Percentiles rank a stretch among this genome's conserved stretches.
phyloP scores from a whole-genome alignment of 78 protist species.

The Speleostelium caveatum region DNA sequence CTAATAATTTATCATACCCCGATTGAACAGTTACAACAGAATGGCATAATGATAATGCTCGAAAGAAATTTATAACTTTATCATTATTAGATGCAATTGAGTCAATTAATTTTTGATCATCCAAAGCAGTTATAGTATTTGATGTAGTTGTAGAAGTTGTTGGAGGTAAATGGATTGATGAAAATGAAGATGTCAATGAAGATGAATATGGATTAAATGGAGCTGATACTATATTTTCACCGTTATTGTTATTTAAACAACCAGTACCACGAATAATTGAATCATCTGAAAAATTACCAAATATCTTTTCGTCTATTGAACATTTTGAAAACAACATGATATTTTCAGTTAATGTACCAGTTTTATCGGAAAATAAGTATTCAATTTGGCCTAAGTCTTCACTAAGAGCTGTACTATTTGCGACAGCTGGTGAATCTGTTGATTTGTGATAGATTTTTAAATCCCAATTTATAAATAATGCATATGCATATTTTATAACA shows the following conservation, averaged over 20 bases:
- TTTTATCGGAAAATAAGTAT: slow-evolving; percentile 91
- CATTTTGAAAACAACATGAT: slow-evolving; percentile 79
- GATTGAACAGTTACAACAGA: slow-evolving; percentile 26
- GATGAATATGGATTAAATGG: background rate
- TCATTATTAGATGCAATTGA: background rate
- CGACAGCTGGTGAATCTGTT: slow-evolving; percentile 65
- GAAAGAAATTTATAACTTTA: slow-evolving; percentile 30
- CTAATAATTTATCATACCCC: background rate
- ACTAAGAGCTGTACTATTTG: slow-evolving; percentile 83
- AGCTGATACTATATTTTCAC: background rate
- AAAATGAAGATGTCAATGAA: background rate
- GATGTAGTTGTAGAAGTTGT: slow-evolving; percentile 5
- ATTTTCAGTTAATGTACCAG: slow-evolving; percentile 89
- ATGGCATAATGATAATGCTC: slow-evolving; percentile 56
- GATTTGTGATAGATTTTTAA: slow-evolving; percentile 73
- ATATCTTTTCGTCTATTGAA: slow-evolving; percentile 57
- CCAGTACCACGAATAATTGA: background rate
- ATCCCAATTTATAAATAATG: slow-evolving; percentile 87
- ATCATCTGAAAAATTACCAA: slow-evolving; percentile 9
- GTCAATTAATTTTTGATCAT: background rate
- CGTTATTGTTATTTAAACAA: background rate
- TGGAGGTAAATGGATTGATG: slow-evolving; percentile 9
- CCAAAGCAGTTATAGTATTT: background rate
- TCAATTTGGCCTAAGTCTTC: slow-evolving; percentile 95
- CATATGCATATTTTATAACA: slow-evolving; percentile 80